phyloP scores from a whole-genome alignment of 1,284 basidiomycete species.

The Trametes versicolor region DNA sequence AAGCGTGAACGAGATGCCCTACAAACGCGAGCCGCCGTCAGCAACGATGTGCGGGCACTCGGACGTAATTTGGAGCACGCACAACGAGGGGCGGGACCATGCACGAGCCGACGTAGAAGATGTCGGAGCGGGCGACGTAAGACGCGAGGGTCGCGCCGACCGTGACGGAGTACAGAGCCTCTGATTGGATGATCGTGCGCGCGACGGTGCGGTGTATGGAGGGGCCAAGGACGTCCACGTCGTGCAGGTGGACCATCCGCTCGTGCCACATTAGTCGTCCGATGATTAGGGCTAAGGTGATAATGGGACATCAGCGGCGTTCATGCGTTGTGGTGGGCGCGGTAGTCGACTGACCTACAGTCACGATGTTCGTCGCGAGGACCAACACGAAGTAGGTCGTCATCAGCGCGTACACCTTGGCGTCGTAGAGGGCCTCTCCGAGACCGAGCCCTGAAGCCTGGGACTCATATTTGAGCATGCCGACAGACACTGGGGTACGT shows the following conservation, averaged over 20 bases:
- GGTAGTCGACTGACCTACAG: not conserved
- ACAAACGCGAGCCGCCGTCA: no score
- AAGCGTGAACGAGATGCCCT: constrained; percentile 12
- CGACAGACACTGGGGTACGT: no score
- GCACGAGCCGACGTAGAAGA: not conserved
- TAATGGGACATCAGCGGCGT: not conserved
- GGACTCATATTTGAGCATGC: not conserved
- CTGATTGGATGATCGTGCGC: constrained; percentile 10
- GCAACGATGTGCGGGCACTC: not conserved
- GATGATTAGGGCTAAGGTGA: not conserved
- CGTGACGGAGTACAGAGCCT: constrained; percentile 2
- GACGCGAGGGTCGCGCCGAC: not conserved
- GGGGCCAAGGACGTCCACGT: not conserved
- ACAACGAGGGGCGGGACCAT: constrained; percentile 1
- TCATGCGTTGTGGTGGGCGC: no score
- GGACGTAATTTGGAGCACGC: not conserved
- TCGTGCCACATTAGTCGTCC: not conserved
- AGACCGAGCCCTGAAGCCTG: not conserved
- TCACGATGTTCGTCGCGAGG: not conserved
- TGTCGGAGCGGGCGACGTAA: not conserved
- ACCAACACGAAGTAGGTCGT: not conserved
- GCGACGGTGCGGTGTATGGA: not conserved
- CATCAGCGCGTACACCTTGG: not conserved
- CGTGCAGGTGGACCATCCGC: not conserved
- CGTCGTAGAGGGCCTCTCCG: not conserved